phyloP scores from a whole-genome alignment of 192 early-diverging fungal genomes.

The Dissophora globulifera region DNA sequence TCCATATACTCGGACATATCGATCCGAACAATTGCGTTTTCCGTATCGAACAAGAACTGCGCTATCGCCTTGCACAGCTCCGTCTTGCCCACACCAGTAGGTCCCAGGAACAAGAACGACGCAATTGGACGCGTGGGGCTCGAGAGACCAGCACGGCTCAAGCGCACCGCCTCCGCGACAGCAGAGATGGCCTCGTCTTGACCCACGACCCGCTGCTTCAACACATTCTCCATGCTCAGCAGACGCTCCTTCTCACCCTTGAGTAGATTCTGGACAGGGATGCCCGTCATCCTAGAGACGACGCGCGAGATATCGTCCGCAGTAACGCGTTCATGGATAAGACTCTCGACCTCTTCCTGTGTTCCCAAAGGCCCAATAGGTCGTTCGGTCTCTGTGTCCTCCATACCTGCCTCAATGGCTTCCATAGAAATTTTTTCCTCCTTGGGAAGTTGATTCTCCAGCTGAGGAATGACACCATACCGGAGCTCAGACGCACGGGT shows the following conservation, averaged over 20 bases:
- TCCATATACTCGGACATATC: conserved; percentile 89
- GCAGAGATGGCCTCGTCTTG: conserved; percentile 75
- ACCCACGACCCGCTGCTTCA: conserved; percentile 73
- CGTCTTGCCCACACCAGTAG: conserved; percentile 88
- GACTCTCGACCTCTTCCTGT: conserved; percentile 56
- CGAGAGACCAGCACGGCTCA: conserved; percentile 83
- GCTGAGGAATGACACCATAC: conserved; percentile 79
- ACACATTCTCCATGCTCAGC: conserved; percentile 74
- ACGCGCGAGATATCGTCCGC: conserved; percentile 81
- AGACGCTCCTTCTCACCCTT: conserved; percentile 77
- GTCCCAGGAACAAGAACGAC: conserved; percentile 84
- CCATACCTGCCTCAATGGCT: conserved; percentile 60
- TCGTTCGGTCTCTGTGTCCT: conserved; percentile 16
- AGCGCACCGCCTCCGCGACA: conserved; percentile 77
- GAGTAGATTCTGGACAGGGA: conserved; percentile 79
- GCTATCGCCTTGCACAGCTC: conserved; percentile 81
- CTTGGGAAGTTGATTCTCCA: conserved; percentile 73
- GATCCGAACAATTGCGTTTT: conserved; percentile 75
- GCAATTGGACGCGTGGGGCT: conserved; percentile 78
- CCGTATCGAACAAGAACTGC: conserved; percentile 80
- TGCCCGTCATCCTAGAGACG: conserved; percentile 79
- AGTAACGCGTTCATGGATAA: conserved; percentile 85
- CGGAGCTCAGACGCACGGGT: conserved; percentile 78
- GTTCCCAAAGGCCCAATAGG: conserved; percentile 33
- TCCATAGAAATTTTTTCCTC: conserved; percentile 53